Percentiles rank a stretch among this genome's conserved stretches.
phyloP scores from a whole-genome alignment of 257 asterid species.

The Hygrophila difformis region DNA sequence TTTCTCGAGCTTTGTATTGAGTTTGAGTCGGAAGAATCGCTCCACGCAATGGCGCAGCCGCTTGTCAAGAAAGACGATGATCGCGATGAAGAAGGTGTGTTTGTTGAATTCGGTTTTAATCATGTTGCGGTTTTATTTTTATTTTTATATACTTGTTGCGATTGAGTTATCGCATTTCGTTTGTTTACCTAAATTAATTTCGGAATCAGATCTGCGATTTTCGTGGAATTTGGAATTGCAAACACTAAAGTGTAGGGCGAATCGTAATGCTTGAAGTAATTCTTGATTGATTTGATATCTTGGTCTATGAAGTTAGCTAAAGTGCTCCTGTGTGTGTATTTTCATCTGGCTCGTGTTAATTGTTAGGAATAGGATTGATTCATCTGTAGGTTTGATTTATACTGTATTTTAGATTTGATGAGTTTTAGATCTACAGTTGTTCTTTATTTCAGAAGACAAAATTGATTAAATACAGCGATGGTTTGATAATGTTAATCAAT shows the following conservation, averaged over 20 bases:
- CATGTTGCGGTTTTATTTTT: background rate
- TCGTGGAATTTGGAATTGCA: slow-evolving; percentile 4
- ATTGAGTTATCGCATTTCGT: background rate
- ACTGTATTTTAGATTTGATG: background rate
- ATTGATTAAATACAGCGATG: background rate
- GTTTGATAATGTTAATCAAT: slow-evolving; percentile 10
- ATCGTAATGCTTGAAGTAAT: background rate
- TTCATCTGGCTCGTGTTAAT: slow-evolving; percentile 6
- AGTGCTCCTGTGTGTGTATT: no score
- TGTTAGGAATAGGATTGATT: slow-evolving; percentile 13
- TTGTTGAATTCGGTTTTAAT: slow-evolving; percentile 4
- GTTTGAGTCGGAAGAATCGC: slow-evolving; percentile 30
- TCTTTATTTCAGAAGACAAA: slow-evolving; percentile 1
- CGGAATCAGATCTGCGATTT: slow-evolving; percentile 31
- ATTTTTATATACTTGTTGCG: slow-evolving; percentile 6
- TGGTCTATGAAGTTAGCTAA: slow-evolving; percentile 4
- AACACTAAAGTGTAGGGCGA: background rate
- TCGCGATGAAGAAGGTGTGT: slow-evolving; percentile 63
- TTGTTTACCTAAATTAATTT: slow-evolving; percentile 10
- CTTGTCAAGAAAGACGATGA: slow-evolving; percentile 62
- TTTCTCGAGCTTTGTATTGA: no score
- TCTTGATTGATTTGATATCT: no score
- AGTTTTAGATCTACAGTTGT: slow-evolving; percentile 25
- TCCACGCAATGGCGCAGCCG: slow-evolving; percentile 56
- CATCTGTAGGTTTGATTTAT: slow-evolving; percentile 8